Percentiles rank a stretch among this genome's conserved stretches.
These are phyloP conservation scores for Schizothecium vesticola DNA, from an alignment of 495 filamentous ascomycete genomes.

Conservation along the genomic window DNA sequence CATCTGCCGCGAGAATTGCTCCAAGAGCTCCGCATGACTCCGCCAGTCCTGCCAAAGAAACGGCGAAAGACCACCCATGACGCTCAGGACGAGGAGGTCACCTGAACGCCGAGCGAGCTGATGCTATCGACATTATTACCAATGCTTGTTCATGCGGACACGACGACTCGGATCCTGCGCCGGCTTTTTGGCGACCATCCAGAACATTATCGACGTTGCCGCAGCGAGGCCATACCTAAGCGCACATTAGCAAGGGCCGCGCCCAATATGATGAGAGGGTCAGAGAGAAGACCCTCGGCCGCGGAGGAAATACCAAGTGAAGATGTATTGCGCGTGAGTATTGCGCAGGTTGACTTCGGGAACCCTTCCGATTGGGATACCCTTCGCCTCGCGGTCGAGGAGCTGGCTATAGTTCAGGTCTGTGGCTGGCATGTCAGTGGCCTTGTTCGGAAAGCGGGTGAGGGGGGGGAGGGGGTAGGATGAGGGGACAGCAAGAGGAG, in stretches of 20 bases:
- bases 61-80: slow-evolving; percentile 12
- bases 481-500: not conserved
- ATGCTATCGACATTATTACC: slow-evolving; percentile 46
- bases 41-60: slow-evolving; percentile 35
- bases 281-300: not conserved
- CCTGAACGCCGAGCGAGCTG: slow-evolving; percentile 14
- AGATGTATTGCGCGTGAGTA: slow-evolving; percentile 96
- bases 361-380: slow-evolving; percentile 87
- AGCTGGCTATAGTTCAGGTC: slow-evolving; percentile 70
- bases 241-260: slow-evolving; percentile 1
- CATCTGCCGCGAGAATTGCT: slow-evolving; percentile 77
- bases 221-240: slow-evolving; percentile 79
- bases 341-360: slow-evolving; percentile 92
- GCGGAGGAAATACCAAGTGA: slow-evolving; percentile 73
- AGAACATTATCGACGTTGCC: slow-evolving; percentile 91
- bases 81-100: slow-evolving; percentile 21
- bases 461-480: not conserved
- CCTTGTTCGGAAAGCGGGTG: not conserved
- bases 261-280: not conserved
- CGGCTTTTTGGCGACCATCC: slow-evolving; percentile 83
- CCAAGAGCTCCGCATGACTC: slow-evolving; percentile 72
- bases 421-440: slow-evolving; percentile 28
- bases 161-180: slow-evolving; percentile 65
- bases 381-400: slow-evolving; percentile 66
- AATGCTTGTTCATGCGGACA: slow-evolving; percentile 75